phyloP scores from a whole-genome alignment of 306 rosid species.

The Pachyrhizus erosus region DNA sequence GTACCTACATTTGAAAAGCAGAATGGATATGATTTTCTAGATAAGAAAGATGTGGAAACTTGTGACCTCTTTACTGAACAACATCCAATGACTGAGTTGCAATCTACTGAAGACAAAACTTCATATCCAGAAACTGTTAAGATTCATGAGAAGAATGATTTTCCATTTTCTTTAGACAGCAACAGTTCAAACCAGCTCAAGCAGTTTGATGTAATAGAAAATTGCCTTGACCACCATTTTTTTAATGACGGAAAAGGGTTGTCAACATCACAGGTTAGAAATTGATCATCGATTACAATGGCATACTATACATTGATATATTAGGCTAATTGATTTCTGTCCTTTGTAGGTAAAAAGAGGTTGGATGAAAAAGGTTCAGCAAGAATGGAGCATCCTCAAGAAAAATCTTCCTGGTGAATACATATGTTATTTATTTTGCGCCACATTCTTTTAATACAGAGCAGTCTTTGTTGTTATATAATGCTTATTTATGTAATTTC shows the following conservation, averaged over 20 bases:
- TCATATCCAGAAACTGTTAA: constrained; percentile 48
- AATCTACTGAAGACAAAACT: constrained; percentile 40
- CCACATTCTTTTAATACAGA: neutral
- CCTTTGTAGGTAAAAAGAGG: constrained; percentile 65
- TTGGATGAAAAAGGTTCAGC: constrained; percentile 92
- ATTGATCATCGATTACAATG: constrained; percentile 20
- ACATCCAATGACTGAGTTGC: constrained; percentile 48
- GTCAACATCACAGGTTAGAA: constrained; percentile 71
- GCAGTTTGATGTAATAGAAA: constrained; percentile 71
- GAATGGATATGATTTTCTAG: constrained; percentile 49
- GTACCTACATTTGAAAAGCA: constrained; percentile 55
- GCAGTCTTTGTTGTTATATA: constrained; percentile 10
- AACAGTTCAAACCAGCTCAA: constrained; percentile 57
- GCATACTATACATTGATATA: constrained; percentile 7
- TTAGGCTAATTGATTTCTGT: constrained; percentile 39
- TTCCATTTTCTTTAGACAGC: constrained; percentile 44
- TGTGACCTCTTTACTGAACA: constrained; percentile 53
- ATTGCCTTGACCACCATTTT: constrained; percentile 85
- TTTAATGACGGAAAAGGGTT: constrained; percentile 54
- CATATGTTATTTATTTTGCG: constrained; percentile 35
- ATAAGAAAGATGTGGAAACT: constrained; percentile 59
- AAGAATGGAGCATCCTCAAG: constrained; percentile 91
- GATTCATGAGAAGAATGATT: constrained; percentile 46
- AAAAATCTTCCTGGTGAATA: constrained; percentile 85
- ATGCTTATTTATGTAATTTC: constrained; percentile 2